phyloP scores from a whole-genome alignment of 345 rosid genomes.

The Kandelia obovata region DNA sequence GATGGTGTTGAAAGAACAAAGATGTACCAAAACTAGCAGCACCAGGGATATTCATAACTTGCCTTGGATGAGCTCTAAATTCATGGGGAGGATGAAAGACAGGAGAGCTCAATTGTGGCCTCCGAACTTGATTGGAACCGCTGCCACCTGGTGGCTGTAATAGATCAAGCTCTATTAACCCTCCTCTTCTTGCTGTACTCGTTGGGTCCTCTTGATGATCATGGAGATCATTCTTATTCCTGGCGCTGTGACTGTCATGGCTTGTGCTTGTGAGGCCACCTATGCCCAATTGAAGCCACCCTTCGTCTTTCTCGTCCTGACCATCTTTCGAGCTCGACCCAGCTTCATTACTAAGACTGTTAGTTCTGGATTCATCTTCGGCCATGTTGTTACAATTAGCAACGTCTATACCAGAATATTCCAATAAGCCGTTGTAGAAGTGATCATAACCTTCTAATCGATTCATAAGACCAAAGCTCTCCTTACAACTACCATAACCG shows the following conservation, averaged over 20 bases:
- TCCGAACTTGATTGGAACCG: slow-evolving; percentile 18
- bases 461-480: slow-evolving; percentile 41
- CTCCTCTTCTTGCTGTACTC: slow-evolving; percentile 24
- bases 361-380: slow-evolving; percentile 75
- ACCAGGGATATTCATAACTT: slow-evolving; percentile 15
- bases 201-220: slow-evolving; percentile 29
- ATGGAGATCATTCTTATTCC: neutral
- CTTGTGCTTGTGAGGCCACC: slow-evolving; percentile 38
- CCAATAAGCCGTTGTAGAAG: slow-evolving; percentile 19
- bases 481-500: slow-evolving; percentile 31
- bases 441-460: slow-evolving; percentile 45
- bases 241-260: slow-evolving; percentile 14
- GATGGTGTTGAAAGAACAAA: slow-evolving; percentile 42
- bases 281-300: slow-evolving; percentile 81
- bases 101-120: slow-evolving; percentile 22
- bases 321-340: slow-evolving; percentile 58
- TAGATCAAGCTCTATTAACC: slow-evolving; percentile 64
- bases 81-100: slow-evolving; percentile 35
- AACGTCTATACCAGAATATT: slow-evolving; percentile 48
- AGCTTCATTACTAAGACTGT: slow-evolving; percentile 42
- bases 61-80: slow-evolving; percentile 36
- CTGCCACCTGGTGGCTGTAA: slow-evolving; percentile 36
- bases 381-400: slow-evolving; percentile 50
- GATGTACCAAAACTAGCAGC: slow-evolving; percentile 26
- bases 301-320: slow-evolving; percentile 36